A percentile compares a stretch with the other conserved stretches of the same genome.
Conservation (phyloP, 805 yeast species). For the Kazachstania taianensis region DNA sequence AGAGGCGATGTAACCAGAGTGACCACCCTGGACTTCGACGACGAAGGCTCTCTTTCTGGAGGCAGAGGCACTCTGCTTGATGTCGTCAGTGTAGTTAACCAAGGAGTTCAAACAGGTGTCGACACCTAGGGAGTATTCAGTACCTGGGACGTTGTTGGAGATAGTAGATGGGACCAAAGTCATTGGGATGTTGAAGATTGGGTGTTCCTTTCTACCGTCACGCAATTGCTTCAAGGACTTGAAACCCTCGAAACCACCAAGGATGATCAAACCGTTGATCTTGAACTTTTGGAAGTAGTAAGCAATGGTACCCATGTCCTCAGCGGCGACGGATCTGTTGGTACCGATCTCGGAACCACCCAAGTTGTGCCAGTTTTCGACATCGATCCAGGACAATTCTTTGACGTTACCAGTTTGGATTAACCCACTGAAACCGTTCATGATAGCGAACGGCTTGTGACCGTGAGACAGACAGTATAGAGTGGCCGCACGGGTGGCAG, state of each 20-base stretch:
- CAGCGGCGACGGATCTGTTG: constrained; percentile 74
- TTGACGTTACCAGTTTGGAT: constrained; percentile 79
- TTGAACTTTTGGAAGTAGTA: constrained; percentile 82
- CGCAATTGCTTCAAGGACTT: constrained; percentile 72
- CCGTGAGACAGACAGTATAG: constrained; percentile 82
- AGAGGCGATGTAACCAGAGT: constrained; percentile 88
- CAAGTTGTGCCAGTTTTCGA: constrained; percentile 74
- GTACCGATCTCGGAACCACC: constrained; percentile 99
- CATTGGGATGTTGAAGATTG: constrained; percentile 91
- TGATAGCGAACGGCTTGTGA: constrained; percentile 81
- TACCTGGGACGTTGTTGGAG: constrained; percentile 97
- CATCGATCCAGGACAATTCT: constrained; percentile 70
- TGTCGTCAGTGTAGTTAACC: constrained; percentile 87
- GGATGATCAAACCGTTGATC: constrained; percentile 79
- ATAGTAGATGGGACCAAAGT: constrained; percentile 90
- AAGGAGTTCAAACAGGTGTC: constrained; percentile 92
- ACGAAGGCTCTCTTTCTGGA: constrained; percentile 90
- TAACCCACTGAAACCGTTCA: constrained; percentile 89
- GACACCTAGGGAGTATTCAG: constrained; percentile 89
- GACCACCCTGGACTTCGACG: constrained; percentile 97
- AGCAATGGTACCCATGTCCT: constrained; percentile 84
- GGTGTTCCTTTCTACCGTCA: constrained; percentile 66
- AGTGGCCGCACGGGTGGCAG: constrained; percentile 86
- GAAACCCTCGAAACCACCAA: constrained; percentile 98
- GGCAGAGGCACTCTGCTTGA: constrained; percentile 91